Base-by-base conservation (phyloP, 495 filamentous ascomycete genomes). In the Astrocystis sublimbata region DNA sequence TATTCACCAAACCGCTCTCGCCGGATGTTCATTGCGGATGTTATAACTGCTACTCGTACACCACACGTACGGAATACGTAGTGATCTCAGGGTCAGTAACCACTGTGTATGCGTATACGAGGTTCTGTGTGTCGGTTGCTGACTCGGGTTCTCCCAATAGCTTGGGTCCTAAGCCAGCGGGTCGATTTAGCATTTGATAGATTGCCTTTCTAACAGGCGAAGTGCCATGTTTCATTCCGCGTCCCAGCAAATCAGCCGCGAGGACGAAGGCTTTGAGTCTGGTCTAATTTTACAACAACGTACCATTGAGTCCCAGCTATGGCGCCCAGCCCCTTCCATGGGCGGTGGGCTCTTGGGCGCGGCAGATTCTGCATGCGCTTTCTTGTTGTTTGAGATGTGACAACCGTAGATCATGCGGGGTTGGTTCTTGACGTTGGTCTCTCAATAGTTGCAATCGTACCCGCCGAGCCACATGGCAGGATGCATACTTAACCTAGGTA, bases 341-440 rank as follows among this genome's bases (percentile, higher is more conserved):
- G 17, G 46, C 15, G 46, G 46, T n/a, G 24, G 13, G 13, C 46
- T 49, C n/a, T n/a, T n/a, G n/a, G 30, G 28, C 49, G 35, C 17
- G 33, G 49, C 30, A 52, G 49, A 35, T 21, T 35, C 15, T 35
- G 30, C 30, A 19, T 35, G 30, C 30, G 12, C 49, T 21, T 30
- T 35, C 13, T 17, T 35, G 30, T 23, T n/a, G 13, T 41, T 41
- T 28, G 51, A 40, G 19, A 56, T 56, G n/a, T n/a, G n/a, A n/a
- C n/a, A n/a, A n/a, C n/a, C n/a, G n/a, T 38, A 49, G 43, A 59
- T 59, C 56, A n/a, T 47, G 56, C 56, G 40, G 42, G 56, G 35
- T 21, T 59, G 7, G 15, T 50, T 35, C 45, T 45, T 40, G n/a
- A 46, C 43, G 57, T 17, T 33, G 57, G 51, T 60, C 57, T 58